These are phyloP conservation scores for Kwoniella sp. DNA, from an alignment of 768 basidiomycete genomes.

Conservation along the genomic window DNA sequence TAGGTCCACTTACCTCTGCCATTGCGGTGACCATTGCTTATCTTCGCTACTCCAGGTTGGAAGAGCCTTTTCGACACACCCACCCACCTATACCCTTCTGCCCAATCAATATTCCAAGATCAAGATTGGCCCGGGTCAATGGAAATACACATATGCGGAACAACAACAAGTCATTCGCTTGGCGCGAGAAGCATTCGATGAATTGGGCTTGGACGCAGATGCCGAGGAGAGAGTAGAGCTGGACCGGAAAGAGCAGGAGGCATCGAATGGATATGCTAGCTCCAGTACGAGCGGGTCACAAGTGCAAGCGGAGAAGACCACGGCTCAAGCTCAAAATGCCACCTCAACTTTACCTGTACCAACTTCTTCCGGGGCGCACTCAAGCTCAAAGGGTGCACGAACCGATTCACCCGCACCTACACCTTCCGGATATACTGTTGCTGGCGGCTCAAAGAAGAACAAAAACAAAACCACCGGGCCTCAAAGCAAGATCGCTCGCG, in stretches of 20 bases:
- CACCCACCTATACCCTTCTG: conserved; percentile 32
- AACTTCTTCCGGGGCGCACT: background rate
- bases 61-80: conserved; percentile 15
- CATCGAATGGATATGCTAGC: conserved; percentile 16
- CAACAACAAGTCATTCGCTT: conserved; percentile 26
- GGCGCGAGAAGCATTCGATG: conserved; percentile 43
- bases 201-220: conserved; percentile 35
- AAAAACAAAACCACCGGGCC: conserved; percentile 1
- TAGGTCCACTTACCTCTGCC: conserved; percentile 26
- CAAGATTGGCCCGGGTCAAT: conserved; percentile 37
- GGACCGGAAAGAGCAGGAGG: conserved; percentile 31
- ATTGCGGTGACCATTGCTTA: no score
- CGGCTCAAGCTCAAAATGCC: background rate
- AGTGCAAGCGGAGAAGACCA: background rate
- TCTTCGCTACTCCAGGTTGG: conserved; percentile 32
- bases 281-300: background rate
- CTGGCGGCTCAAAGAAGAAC: background rate
- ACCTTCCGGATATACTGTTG: background rate
- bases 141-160: conserved; percentile 44
- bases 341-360: background rate
- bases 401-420: background rate
- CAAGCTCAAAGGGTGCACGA: conserved; percentile 1
- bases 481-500: conserved; percentile 30
- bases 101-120: conserved; percentile 48
- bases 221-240: conserved; percentile 44